Conservation (phyloP, 2,329 filamentous ascomycete genomes). For the Bisporella sp. region DNA sequence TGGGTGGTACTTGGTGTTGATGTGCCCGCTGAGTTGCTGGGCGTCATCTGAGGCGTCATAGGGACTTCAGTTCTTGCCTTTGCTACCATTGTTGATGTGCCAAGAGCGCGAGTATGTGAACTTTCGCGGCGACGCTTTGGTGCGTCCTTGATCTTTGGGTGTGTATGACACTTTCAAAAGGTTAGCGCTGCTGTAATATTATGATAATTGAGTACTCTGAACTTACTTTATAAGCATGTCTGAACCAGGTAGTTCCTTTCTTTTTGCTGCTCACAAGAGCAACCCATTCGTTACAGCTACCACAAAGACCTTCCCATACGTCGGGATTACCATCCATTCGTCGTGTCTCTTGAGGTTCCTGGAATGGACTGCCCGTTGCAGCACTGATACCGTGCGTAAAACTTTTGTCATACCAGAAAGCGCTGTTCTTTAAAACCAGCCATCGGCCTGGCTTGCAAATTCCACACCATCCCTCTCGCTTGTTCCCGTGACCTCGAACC, state of each 20-base stretch:
- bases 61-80: conserved; percentile 42
- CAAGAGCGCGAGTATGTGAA: conserved; percentile 36
- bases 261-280: conserved; percentile 79
- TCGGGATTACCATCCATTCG: conserved; percentile 75
- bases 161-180: conserved; percentile 55
- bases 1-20: conserved; percentile 22
- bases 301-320: conserved; percentile 74
- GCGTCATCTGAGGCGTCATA: conserved; percentile 39
- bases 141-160: conserved; percentile 64
- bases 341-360: conserved; percentile 67
- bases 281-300: conserved; percentile 75
- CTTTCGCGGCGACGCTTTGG: conserved; percentile 62
- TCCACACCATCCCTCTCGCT: conserved; percentile 84
- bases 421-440: conserved; percentile 84
- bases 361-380: conserved; percentile 71
- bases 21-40: conserved; percentile 30
- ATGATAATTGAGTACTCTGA: background rate
- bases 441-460: conserved; percentile 81
- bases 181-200: background rate
- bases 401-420: conserved; percentile 90
- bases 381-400: conserved; percentile 85
- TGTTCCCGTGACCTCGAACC: conserved; percentile 81
- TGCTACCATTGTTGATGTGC: conserved; percentile 31
- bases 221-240: conserved; percentile 78
- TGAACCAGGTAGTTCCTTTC: conserved; percentile 88